These are phyloP conservation scores for Mrakia hoshinonis DNA, from an alignment of 768 basidiomycete species.

Conservation along the genomic window DNA sequence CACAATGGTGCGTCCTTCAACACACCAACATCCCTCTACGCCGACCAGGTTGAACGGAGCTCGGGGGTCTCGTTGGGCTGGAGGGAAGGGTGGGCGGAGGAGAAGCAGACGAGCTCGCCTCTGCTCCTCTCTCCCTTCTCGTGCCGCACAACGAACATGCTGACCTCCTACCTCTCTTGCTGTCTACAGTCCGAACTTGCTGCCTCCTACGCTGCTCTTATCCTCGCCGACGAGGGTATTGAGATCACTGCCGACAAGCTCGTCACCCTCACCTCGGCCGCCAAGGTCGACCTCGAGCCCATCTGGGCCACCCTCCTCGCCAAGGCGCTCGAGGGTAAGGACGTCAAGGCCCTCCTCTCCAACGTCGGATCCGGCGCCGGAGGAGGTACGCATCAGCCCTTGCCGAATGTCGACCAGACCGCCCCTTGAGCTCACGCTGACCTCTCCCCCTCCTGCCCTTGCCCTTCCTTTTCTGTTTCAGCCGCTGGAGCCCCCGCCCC, in stretches of 20 bases:
- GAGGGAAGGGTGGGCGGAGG: background rate
- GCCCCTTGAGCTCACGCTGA: background rate
- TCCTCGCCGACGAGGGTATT: slow-evolving; percentile 92
- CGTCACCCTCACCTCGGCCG: slow-evolving; percentile 69
- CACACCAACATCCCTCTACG: background rate
- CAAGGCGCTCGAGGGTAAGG: slow-evolving; percentile 95
- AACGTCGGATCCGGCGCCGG: slow-evolving; percentile 93
- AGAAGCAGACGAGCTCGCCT: background rate
- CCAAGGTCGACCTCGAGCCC: slow-evolving; percentile 76
- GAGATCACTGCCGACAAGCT: slow-evolving; percentile 99
- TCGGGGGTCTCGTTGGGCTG: background rate
- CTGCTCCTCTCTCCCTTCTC: background rate
- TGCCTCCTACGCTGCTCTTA: slow-evolving; percentile 91
- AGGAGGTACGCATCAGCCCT: slow-evolving; percentile 48
- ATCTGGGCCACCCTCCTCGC: slow-evolving; percentile 97
- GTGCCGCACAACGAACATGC: no score
- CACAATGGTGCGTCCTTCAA: slow-evolving; percentile 24
- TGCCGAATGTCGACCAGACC: no score
- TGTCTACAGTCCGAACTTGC: slow-evolving; percentile 58
- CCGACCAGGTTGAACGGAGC: background rate
- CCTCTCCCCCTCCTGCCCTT: background rate
- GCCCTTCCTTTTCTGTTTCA: slow-evolving; percentile 40
- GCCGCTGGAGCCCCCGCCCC: slow-evolving; percentile 52
- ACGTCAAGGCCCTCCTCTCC: slow-evolving; percentile 88
- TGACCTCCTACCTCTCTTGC: background rate